phyloP scores from a whole-genome alignment of 2,329 filamentous ascomycete species.

The Calonectria leucothoes region DNA sequence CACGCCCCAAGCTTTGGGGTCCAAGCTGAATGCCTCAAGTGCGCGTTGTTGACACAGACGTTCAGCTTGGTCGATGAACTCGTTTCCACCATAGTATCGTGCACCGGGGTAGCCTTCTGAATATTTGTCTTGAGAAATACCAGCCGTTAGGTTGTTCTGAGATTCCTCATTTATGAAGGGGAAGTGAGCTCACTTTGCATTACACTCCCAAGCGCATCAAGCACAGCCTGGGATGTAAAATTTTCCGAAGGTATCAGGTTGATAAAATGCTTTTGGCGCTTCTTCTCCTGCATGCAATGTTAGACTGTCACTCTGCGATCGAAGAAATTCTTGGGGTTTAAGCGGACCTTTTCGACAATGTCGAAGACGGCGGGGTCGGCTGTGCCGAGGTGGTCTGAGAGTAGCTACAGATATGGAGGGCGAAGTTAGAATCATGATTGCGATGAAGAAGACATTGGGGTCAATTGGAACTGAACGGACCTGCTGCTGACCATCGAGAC shows the following conservation, averaged over 20 bases:
- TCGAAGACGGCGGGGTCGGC: slow-evolving; percentile 89
- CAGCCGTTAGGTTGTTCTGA: slow-evolving; percentile 2
- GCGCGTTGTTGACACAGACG: slow-evolving; percentile 90
- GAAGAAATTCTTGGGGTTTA: neutral
- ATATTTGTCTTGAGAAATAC: slow-evolving; percentile 80
- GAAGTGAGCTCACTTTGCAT: slow-evolving; percentile 81
- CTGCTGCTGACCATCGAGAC: slow-evolving; percentile 69
- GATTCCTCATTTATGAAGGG: neutral
- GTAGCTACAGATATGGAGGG: slow-evolving; percentile 66
- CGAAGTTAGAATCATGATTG: slow-evolving; percentile 28
- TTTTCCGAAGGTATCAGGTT: slow-evolving; percentile 97
- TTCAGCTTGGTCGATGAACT: slow-evolving; percentile 94
- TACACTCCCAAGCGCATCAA: slow-evolving; percentile 90
- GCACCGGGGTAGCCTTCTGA: slow-evolving; percentile 98
- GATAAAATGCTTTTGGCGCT: slow-evolving; percentile 96
- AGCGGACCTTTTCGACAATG: slow-evolving; percentile 86
- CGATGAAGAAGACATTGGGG: neutral
- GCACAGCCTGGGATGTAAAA: slow-evolving; percentile 92
- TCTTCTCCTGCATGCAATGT: slow-evolving; percentile 78
- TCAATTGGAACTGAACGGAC: slow-evolving; percentile 51
- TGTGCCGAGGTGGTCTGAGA: slow-evolving; percentile 82
- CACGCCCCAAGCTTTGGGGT: slow-evolving; percentile 91
- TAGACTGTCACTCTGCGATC: neutral
- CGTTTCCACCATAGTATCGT: slow-evolving; percentile 96
- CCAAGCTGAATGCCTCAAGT: slow-evolving; percentile 85